Conservation (phyloP, 768 basidiomycete species). For the Macrolepiota albuminosa region DNA sequence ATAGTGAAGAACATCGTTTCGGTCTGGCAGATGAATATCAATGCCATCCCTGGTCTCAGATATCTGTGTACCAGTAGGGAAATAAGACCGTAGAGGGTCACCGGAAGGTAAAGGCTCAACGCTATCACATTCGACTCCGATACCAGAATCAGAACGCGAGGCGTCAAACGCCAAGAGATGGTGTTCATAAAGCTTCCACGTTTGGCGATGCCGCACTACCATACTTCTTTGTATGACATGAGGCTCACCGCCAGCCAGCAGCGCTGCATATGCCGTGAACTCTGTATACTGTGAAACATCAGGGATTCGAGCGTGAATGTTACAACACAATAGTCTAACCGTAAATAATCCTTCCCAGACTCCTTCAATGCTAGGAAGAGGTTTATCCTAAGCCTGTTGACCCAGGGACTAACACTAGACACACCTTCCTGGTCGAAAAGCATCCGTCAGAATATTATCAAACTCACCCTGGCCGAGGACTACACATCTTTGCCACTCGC, state of each 20-base stretch:
- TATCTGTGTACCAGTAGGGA: conserved; percentile 50
- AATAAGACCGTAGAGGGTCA: conserved; percentile 56
- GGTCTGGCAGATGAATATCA: conserved; percentile 40
- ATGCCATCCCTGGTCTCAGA: conserved; percentile 45
- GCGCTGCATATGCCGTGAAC: conserved; percentile 77
- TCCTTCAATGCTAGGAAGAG: conserved; percentile 53
- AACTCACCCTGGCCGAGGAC: conserved; percentile 28
- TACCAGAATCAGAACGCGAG: conserved; percentile 26
- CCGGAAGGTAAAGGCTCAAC: conserved; percentile 46
- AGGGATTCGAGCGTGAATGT: not conserved
- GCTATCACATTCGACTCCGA: conserved; percentile 25
- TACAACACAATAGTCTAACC: conserved; percentile 32
- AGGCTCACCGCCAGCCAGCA: conserved; percentile 68
- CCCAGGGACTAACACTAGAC: conserved; percentile 3
- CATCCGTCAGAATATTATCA: conserved; percentile 31
- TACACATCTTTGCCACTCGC: conserved; percentile 62
- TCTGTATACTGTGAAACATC: conserved; percentile 58
- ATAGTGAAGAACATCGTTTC: conserved; percentile 25
- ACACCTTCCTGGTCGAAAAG: conserved; percentile 58
- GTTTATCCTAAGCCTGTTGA: not conserved
- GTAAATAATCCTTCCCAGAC: conserved; percentile 80
- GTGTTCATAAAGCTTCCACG: conserved; percentile 83
- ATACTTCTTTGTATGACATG: conserved; percentile 64
- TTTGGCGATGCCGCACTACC: conserved; percentile 82
- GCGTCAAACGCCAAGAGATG: conserved; percentile 39